These are phyloP conservation scores for Komagataella mondaviorum DNA, from an alignment of 805 yeast species.

Conservation along the genomic window DNA sequence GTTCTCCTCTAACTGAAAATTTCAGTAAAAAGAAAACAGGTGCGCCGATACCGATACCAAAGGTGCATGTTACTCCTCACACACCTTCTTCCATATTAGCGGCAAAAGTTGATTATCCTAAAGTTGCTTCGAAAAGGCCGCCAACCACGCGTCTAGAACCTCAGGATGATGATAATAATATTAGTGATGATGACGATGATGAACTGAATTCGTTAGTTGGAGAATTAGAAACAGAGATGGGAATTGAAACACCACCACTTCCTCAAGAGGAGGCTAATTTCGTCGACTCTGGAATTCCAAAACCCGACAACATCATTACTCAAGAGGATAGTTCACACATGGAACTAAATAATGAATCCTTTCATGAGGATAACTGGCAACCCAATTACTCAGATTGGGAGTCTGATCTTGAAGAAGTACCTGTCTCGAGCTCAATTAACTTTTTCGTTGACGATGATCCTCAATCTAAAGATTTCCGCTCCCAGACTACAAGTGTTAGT, in stretches of 20 bases:
- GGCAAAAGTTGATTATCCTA: neutral
- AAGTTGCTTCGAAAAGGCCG: neutral
- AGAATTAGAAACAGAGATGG: constrained; percentile 1
- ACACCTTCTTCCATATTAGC: neutral
- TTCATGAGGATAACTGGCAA: constrained; percentile 2
- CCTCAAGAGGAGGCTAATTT: neutral
- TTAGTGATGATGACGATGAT: neutral
- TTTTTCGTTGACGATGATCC: neutral
- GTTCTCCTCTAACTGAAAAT: neutral
- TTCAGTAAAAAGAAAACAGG: neutral
- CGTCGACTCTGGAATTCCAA: neutral
- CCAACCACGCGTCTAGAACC: neutral
- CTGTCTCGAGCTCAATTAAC: neutral
- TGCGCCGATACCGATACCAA: neutral
- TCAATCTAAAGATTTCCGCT: neutral
- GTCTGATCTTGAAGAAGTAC: neutral
- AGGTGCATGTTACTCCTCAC: neutral
- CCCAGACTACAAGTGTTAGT: neutral
- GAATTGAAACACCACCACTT: neutral
- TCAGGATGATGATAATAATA: neutral
- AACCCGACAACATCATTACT: too few relatives aligned
- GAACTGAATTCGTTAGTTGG: constrained; percentile 1
- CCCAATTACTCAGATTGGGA: constrained; percentile 3
- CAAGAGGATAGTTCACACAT: neutral
- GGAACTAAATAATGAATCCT: neutral